These are phyloP conservation scores for Candida sp. DNA, from an alignment of 1,139 yeast species.

Conservation along the genomic window DNA sequence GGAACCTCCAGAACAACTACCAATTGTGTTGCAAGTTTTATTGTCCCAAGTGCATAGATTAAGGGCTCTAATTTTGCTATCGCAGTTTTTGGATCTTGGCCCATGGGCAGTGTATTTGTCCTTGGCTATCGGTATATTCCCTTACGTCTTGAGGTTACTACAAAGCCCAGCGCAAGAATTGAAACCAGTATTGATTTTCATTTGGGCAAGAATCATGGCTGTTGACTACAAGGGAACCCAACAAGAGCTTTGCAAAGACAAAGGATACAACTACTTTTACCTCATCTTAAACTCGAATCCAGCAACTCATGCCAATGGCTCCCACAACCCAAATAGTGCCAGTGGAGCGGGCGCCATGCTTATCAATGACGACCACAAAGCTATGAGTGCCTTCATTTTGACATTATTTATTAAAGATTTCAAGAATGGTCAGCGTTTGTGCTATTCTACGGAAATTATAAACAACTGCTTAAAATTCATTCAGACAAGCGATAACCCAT, in stretches of 20 bases:
- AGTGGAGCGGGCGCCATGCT: constrained; percentile 26
- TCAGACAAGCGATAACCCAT: constrained; percentile 78
- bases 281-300: constrained; percentile 59
- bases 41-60: constrained; percentile 94
- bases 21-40: constrained; percentile 90
- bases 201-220: constrained; percentile 98
- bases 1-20: constrained; percentile 94
- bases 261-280: constrained; percentile 88
- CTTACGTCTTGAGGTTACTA: constrained; percentile 86
- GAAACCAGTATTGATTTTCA: constrained; percentile 91
- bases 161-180: constrained; percentile 97
- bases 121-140: constrained; percentile 93
- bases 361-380: constrained; percentile 81
- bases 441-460: constrained; percentile 76
- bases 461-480: constrained; percentile 70
- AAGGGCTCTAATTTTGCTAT: constrained; percentile 82
- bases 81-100: constrained; percentile 89
- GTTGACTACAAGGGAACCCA: constrained; percentile 92
- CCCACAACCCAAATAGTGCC: constrained; percentile 19
- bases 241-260: constrained; percentile 89
- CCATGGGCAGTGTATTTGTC: constrained; percentile 98
- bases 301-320: constrained; percentile 29
- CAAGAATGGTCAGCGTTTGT: constrained; percentile 78
- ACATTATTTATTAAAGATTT: constrained; percentile 84
- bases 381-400: constrained; percentile 93